Conservation (phyloP, 73 alveolate species). For the Symbiodinium pilosum region DNA sequence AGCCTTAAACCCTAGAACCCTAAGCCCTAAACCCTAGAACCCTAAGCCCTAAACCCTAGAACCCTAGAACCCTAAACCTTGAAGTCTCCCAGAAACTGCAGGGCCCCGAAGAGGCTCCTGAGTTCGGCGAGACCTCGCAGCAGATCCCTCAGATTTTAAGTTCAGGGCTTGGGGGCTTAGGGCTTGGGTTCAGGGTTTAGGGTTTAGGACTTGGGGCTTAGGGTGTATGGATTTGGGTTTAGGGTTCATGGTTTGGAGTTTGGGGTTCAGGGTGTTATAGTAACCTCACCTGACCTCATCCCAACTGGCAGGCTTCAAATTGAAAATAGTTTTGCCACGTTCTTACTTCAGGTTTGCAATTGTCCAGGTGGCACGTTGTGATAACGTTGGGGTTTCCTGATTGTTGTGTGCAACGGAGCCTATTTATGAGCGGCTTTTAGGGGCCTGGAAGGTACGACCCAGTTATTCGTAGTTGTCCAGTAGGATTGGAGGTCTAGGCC, state of each 20-base stretch:
- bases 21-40: too few relatives aligned
- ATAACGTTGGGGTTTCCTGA: background rate
- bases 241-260: background rate
- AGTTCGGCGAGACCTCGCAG: slow-evolving; percentile 92
- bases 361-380: background rate
- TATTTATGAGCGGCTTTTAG: too few relatives aligned
- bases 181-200: background rate
- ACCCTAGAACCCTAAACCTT: too few relatives aligned
- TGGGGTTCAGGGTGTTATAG: background rate
- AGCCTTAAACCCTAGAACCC: background rate
- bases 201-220: background rate
- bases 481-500: too few relatives aligned
- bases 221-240: background rate
- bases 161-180: background rate
- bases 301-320: too few relatives aligned
- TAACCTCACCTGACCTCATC: too few relatives aligned
- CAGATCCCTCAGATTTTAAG: background rate
- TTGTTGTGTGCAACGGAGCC: too few relatives aligned
- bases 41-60: too few relatives aligned
- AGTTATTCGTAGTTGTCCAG: too few relatives aligned
- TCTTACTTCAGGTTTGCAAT: too few relatives aligned
- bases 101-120: slow-evolving; percentile 94
- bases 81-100: background rate
- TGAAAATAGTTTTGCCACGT: too few relatives aligned
- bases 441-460: too few relatives aligned